Evolutionary conservation across 2,329 filamentous ascomycete species (phyloP).

Genomic region (Trichoderma oligosporum): DNA sequence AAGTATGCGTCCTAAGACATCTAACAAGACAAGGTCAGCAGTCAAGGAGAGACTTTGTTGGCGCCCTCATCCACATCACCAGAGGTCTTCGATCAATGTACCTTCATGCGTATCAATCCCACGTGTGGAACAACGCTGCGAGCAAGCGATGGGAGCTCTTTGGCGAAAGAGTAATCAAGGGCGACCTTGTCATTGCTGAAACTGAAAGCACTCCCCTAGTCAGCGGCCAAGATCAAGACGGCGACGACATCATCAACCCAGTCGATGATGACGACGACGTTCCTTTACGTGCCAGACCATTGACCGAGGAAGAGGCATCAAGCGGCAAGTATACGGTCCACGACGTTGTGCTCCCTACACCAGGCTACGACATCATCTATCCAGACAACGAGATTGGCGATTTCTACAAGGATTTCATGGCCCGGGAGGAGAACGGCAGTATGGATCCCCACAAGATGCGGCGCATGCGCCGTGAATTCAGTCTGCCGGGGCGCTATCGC

Average conservation of each 20-base stretch:
- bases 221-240: conserved; percentile 61
- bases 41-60: conserved; percentile 67
- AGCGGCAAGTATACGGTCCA: conserved; percentile 76
- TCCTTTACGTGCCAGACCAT: conserved; percentile 59
- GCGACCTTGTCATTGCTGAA: conserved; percentile 71
- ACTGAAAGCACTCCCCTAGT: conserved; percentile 32
- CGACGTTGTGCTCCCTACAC: conserved; percentile 87
- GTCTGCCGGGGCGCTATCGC: conserved; percentile 82
- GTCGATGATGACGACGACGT: conserved; percentile 41
- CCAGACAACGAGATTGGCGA: conserved; percentile 77
- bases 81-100: conserved; percentile 88
- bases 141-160: conserved; percentile 76
- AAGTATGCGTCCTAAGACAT: conserved; percentile 73
- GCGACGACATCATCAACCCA: conserved; percentile 43
- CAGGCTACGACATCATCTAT: conserved; percentile 85
- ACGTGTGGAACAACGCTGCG: conserved; percentile 86
- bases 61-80: conserved; percentile 75
- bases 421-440: conserved; percentile 66
- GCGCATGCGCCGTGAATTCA: conserved; percentile 79
- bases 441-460: conserved; percentile 86
- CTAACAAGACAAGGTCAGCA: conserved; percentile 51
- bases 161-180: conserved; percentile 70
- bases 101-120: conserved; percentile 91
- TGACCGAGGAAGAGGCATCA: conserved; percentile 73
- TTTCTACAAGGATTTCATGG: conserved; percentile 87